Base-by-base conservation (phyloP, 768 basidiomycete genomes). In the Phaeotremella fagi region DNA sequence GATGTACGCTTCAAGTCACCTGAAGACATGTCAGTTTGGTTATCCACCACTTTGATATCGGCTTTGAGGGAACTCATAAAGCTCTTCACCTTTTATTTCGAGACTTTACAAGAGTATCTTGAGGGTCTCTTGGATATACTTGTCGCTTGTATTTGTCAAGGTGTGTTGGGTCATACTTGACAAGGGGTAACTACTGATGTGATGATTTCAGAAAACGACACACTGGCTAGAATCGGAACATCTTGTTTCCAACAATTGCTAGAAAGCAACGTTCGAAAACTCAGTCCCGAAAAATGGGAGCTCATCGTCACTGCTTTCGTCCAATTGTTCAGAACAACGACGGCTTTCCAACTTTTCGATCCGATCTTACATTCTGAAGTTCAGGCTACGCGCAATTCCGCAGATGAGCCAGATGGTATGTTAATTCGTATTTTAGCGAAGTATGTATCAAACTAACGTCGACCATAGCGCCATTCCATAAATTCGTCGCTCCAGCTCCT, bases 1-100 rank as follows among this genome's bases (percentile, higher is more conserved):
- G 94, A 95, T 71, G 73, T 61, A 26, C 38, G 94, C 18, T 98
- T 97, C 78, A 87, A 81, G 72, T 92, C 90, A 3, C 90, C 95
- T 66, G 95, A 98, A 69, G 95, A 98, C 63, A 94, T 98, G 90
- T 95, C 90, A 64, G 91, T 99, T 24, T 99, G 95, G 95, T 76
- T 99, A 42, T 97, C 91, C 23, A 95, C 95, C 14, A 99, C 95
- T 2, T 91, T 99, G 88, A 95, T 98, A 45, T 91, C 97, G 70
- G 95, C 95, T 0, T 80, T 99, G 42, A 84, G 95, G 41, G 88
- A 97, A 74, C 80, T 98, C 57, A 88, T 99, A 54, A 90, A 94
- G 69, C 81, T 99, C 20, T 99, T 92, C 72, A 92, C 95, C 1
- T 88, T 84, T 76, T 91, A 90, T 78, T 98, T 97, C 70, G 85